Percentiles rank a stretch among this genome's conserved stretches.
These are phyloP conservation scores for Datura wrightii DNA, from an alignment of 257 asterid species.

Conservation along the genomic window DNA sequence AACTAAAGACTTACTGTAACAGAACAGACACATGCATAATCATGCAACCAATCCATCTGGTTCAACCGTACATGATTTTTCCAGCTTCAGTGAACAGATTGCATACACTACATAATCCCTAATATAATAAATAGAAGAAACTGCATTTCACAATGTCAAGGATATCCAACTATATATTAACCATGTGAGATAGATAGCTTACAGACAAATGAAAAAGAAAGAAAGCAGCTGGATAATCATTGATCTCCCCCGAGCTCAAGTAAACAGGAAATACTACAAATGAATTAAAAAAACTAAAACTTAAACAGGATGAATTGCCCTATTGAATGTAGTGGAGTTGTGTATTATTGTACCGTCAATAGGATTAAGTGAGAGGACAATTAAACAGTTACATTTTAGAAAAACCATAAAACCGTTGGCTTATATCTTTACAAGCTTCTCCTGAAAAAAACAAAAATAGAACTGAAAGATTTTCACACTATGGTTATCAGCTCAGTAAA, in stretches of 20 bases:
- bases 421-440: neutral
- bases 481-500: neutral
- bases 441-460: neutral
- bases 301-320: neutral
- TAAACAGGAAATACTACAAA: neutral
- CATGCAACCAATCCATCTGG: conserved; percentile 13
- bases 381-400: neutral
- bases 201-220: neutral
- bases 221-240: neutral
- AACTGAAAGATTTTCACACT: neutral
- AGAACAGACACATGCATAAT: conserved; percentile 11
- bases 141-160: neutral
- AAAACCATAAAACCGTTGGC: neutral
- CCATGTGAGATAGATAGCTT: conserved; percentile 2
- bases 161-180: neutral
- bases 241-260: neutral
- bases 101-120: conserved; percentile 7
- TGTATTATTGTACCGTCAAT: neutral
- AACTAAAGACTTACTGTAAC: neutral
- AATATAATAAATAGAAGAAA: conserved; percentile 4
- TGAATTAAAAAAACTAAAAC: neutral
- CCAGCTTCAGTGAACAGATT: conserved; percentile 10
- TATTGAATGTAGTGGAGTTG: neutral
- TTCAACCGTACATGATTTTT: conserved; percentile 14
- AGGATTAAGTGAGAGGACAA: neutral